Evolutionary conservation across 2,329 filamentous ascomycete species (phyloP).

Genomic region (Fusarium napiforme): DNA sequence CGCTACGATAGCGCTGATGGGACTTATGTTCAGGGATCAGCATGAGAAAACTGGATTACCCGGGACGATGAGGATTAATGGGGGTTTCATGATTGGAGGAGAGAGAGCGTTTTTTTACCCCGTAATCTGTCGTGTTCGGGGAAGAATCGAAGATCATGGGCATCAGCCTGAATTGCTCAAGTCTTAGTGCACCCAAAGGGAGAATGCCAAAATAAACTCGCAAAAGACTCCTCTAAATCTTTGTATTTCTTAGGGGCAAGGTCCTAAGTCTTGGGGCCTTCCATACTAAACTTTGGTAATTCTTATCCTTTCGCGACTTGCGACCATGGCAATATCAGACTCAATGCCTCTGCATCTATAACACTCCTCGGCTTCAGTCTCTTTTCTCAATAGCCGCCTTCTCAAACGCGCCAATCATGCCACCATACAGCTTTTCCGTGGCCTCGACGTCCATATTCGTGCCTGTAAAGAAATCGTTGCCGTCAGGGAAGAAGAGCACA

Average conservation of each 20-base stretch:
- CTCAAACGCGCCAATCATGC: neutral
- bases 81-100: neutral
- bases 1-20: neutral
- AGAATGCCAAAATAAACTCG: rapidly evolving
- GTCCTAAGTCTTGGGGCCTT: neutral
- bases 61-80: neutral
- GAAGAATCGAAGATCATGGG: neutral
- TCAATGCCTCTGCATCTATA: rapidly evolving
- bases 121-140: neutral
- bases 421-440: neutral
- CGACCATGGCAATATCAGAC: rapidly evolving
- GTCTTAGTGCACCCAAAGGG: neutral
- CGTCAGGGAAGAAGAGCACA: neutral
- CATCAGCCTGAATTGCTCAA: rapidly evolving
- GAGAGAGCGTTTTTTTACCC: neutral
- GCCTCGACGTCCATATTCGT: neutral
- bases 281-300: neutral
- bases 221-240: neutral
- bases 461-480: neutral
- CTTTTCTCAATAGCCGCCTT: rapidly evolving
- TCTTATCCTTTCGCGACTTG: neutral
- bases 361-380: rapidly evolving
- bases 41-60: neutral
- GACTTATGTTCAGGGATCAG: neutral
- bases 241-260: rapidly evolving